A percentile compares a stretch with the other conserved stretches of the same genome.
Evolutionary conservation across 306 rosid species (phyloP).

Genomic region (Urtica urens): DNA sequence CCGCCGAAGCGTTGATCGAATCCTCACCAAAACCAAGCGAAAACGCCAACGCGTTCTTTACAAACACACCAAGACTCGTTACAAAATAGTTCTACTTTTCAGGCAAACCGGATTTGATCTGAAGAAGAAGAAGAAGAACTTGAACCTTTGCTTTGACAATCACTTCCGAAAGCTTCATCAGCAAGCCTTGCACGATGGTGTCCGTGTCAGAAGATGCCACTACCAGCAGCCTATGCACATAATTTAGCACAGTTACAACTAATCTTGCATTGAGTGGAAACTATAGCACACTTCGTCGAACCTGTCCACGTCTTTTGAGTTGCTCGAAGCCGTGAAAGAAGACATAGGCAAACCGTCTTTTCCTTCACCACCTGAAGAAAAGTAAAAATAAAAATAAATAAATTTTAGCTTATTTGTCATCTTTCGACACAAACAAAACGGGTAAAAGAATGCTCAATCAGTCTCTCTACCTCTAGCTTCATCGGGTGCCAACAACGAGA

Average conservation of each 20-base stretch:
- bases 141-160: conserved; percentile 73
- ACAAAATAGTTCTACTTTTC: conserved; percentile 9
- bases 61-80: conserved; percentile 16
- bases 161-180: conserved; percentile 40
- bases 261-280: neutral
- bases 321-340: conserved; percentile 43
- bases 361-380: conserved; percentile 49
- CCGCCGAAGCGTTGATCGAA: conserved; percentile 77
- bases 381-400: conserved; percentile 14
- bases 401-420: neutral
- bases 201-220: conserved; percentile 42
- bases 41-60: conserved; percentile 63
- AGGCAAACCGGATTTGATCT: neutral
- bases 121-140: neutral
- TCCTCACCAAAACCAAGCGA: conserved; percentile 86
- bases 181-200: conserved; percentile 44
- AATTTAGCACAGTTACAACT: conserved; percentile 6
- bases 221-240: conserved; percentile 32
- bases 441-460: conserved; percentile 5
- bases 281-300: conserved; percentile 1
- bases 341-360: conserved; percentile 52
- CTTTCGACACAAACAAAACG: neutral
- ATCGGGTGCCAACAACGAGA: conserved; percentile 93
- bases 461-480: conserved; percentile 80
- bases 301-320: conserved; percentile 64